These are phyloP conservation scores for Eustoma russellianum DNA, from an alignment of 257 asterid genomes.

Conservation along the genomic window DNA sequence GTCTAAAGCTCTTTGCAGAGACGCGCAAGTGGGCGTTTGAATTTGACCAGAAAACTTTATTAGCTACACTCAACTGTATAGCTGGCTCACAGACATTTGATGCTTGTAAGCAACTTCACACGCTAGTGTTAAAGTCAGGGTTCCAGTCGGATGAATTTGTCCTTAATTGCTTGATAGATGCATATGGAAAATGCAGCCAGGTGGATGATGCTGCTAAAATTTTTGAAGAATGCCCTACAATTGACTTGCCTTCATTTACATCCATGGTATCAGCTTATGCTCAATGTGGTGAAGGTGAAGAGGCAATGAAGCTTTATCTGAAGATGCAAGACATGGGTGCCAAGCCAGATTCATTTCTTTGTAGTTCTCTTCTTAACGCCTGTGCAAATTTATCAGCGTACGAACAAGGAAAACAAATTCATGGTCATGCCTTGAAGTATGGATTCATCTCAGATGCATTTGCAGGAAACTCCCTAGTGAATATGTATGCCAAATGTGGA, in stretches of 20 bases:
- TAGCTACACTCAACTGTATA: constrained; percentile 51
- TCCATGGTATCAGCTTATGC: constrained; percentile 58
- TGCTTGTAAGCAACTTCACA: constrained; percentile 50
- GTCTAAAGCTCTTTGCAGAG: constrained; percentile 42
- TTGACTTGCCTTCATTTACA: constrained; percentile 62
- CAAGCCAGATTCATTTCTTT: constrained; percentile 64
- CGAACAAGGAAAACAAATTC: constrained; percentile 75
- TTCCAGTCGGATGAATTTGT: constrained; percentile 44
- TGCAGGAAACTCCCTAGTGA: constrained; percentile 73
- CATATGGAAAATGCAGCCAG: constrained; percentile 50
- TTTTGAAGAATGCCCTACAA: constrained; percentile 49
- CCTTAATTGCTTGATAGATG: constrained; percentile 49
- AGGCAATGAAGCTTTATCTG: constrained; percentile 53
- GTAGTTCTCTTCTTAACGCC: constrained; percentile 66
- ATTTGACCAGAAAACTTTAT: constrained; percentile 50
- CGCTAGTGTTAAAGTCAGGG: constrained; percentile 49
- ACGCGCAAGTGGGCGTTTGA: constrained; percentile 27
- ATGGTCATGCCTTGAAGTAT: constrained; percentile 50
- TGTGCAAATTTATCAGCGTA: constrained; percentile 72
- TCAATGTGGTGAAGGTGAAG: constrained; percentile 65
- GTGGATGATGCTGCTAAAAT: constrained; percentile 43
- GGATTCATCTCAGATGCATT: constrained; percentile 55
- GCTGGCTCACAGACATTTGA: constrained; percentile 30
- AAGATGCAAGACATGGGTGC: constrained; percentile 35
- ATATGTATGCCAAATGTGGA: constrained; percentile 87